These are phyloP conservation scores for Cymbopogon flexuosus DNA, from an alignment of 202 grass and related monocot genomes.

Conservation along the genomic window DNA sequence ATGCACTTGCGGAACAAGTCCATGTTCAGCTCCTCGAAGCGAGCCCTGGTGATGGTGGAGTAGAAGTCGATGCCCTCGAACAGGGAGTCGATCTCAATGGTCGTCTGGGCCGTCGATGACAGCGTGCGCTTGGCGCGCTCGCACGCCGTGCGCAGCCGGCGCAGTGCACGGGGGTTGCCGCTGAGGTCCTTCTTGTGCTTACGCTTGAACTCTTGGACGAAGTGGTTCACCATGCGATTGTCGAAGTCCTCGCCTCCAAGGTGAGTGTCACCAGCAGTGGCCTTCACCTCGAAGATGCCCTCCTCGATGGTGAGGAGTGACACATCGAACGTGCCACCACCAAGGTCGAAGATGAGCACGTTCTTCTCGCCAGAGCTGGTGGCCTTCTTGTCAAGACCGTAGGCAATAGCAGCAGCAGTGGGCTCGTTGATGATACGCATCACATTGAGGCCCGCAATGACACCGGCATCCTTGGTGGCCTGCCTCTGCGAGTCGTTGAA, in stretches of 20 bases:
- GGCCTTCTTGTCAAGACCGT: slow-evolving; percentile 83
- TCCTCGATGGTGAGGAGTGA: slow-evolving; percentile 80
- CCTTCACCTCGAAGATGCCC: slow-evolving; percentile 85
- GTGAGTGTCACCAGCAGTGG: slow-evolving; percentile 81
- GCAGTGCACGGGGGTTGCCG: slow-evolving; percentile 66
- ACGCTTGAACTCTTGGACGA: slow-evolving; percentile 80
- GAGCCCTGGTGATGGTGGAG: slow-evolving; percentile 66
- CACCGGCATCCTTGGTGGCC: slow-evolving; percentile 76
- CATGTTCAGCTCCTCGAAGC: slow-evolving; percentile 89
- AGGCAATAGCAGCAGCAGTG: slow-evolving; percentile 74
- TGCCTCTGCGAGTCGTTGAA: slow-evolving; percentile 88
- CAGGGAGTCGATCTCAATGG: slow-evolving; percentile 81
- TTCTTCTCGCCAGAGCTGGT: slow-evolving; percentile 66
- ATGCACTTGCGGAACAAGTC: slow-evolving; percentile 85
- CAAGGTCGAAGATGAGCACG: slow-evolving; percentile 79
- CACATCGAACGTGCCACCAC: slow-evolving; percentile 75
- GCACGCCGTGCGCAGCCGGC: slow-evolving; percentile 62
- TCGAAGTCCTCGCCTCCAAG: slow-evolving; percentile 80
- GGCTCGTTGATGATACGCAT: slow-evolving; percentile 86
- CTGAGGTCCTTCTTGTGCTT: slow-evolving; percentile 85
- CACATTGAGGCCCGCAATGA: slow-evolving; percentile 74
- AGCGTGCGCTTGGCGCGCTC: slow-evolving; percentile 78
- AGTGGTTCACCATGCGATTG: slow-evolving; percentile 90
- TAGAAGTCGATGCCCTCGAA: slow-evolving; percentile 84
- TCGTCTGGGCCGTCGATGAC: slow-evolving; percentile 76